Evolutionary conservation across 805 yeast genomes (phyloP), one percentile per base, ranked within the genome.

Genomic region (Isabelozyma gotoi): DNA sequence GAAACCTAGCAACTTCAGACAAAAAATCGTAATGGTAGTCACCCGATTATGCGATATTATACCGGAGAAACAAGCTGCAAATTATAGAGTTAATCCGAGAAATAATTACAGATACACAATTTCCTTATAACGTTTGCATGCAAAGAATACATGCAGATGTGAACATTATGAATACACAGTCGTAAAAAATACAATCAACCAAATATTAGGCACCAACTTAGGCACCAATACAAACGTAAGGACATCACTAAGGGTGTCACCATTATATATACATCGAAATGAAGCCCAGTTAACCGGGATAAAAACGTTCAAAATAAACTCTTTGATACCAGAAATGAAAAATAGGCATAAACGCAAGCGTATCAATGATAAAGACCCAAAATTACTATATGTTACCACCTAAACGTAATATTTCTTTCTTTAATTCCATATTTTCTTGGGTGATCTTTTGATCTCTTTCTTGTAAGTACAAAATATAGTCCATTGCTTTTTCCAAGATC

Each of bases 401-500:
- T 7, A 50, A 36, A 35, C 39, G 24, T 21, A 19, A 38, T 19
- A 61, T 36, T 33, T 68, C 67, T 7, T 43, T 38, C 38, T 45
- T 60, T 38, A 65, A 49, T 19, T 47, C 44, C 29, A 47, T 61
- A 40, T 62, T 44, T 51, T 70, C 70, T 17, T 53, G 53, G 50
- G 49, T 53, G 49, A 72, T 52, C 40, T 60, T 60, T 33, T 59
- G 56, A 55, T 81, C 79, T 46, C 74, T 76, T 33, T 72, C 71
- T 53, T 80, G 82, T 48, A 84, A 58, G 48, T 69, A 68, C 40
- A 76, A 54, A 37, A 84, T 73, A 54, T 84, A 84, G 36, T 77
- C 78, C 2, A 81, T 82, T 7, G 88, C 89, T 57, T 80, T 78
- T 51, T 84, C 89, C 49, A 84, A 63, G 42, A 84, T 82, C 77